A percentile compares a stretch with the other conserved stretches of the same genome.
These are phyloP conservation scores for Taphrina betulina DNA, from an alignment of 1,139 yeast species.

Conservation along the genomic window DNA sequence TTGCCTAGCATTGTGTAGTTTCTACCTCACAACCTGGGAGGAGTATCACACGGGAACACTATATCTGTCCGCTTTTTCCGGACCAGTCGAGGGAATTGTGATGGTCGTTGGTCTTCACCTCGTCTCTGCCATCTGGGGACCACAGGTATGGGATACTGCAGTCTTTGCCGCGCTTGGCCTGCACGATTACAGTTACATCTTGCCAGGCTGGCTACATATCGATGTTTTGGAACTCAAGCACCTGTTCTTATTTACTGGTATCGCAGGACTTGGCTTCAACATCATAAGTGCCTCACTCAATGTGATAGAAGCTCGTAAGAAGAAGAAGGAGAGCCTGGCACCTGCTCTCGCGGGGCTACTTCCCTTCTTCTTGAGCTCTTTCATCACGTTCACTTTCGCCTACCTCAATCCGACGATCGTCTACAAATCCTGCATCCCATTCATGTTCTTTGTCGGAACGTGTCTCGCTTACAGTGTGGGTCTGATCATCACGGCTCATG, in stretches of 20 bases:
- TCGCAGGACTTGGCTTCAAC: conserved; percentile 23
- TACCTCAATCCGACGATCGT: conserved; percentile 44
- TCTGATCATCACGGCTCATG: conserved; percentile 61
- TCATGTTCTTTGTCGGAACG: conserved; percentile 63
- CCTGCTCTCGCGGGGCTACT: conserved; percentile 45
- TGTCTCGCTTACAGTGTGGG: conserved; percentile 65
- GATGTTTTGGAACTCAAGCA: conserved; percentile 13
- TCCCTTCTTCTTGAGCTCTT: conserved; percentile 43
- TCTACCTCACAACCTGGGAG: conserved; percentile 59
- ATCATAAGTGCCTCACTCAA: conserved; percentile 47
- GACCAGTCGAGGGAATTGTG: conserved; percentile 78
- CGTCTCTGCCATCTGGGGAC: conserved; percentile 60
- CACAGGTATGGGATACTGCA: conserved; percentile 55
- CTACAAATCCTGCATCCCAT: conserved; percentile 55
- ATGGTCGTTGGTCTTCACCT: conserved; percentile 57
- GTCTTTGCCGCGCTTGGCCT: conserved; percentile 39
- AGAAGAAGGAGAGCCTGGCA: conserved; percentile 45
- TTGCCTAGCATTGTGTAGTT: conserved; percentile 33
- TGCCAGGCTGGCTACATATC: conserved; percentile 2
- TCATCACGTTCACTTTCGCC: conserved; percentile 45
- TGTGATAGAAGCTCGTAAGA: conserved; percentile 55
- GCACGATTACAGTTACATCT: conserved; percentile 1
- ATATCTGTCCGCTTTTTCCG: conserved; percentile 65
- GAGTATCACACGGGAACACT: conserved; percentile 63
- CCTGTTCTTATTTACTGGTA: conserved; percentile 24